phyloP scores from a whole-genome alignment of 2,329 filamentous ascomycete species.

The Thielaviopsis musarum region DNA sequence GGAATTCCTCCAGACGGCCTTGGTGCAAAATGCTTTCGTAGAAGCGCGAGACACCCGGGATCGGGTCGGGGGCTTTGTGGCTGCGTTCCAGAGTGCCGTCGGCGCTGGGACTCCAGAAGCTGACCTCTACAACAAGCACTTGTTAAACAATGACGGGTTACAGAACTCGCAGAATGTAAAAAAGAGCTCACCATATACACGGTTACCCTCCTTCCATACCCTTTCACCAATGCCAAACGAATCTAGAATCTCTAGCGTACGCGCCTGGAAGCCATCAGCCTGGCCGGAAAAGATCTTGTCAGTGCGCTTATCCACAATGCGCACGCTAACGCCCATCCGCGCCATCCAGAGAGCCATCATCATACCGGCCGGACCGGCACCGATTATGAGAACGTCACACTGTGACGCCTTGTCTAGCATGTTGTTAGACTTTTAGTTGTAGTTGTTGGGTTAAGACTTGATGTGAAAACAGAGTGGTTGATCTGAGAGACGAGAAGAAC shows the following conservation, averaged over 20 bases:
- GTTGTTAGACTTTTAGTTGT: neutral
- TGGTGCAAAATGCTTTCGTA: constrained; percentile 54
- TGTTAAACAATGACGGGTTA: neutral
- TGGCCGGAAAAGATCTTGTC: constrained; percentile 24
- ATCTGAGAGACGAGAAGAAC: neutral
- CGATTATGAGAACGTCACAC: constrained; percentile 24
- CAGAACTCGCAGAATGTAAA: neutral
- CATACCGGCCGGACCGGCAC: constrained; percentile 25
- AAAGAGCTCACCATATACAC: constrained; percentile 39
- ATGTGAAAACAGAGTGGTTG: no score
- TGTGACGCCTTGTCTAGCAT: constrained; percentile 12
- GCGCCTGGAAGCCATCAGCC: constrained; percentile 37
- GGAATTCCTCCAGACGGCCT: constrained; percentile 51
- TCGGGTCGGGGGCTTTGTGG: constrained; percentile 45
- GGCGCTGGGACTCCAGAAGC: constrained; percentile 44
- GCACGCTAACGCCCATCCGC: constrained; percentile 23
- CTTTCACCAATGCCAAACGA: constrained; percentile 50
- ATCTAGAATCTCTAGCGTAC: constrained; percentile 58
- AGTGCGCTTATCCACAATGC: constrained; percentile 29
- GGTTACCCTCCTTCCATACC: constrained; percentile 49
- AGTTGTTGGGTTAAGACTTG: no score
- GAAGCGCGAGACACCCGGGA: constrained; percentile 43
- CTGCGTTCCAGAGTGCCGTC: constrained; percentile 39
- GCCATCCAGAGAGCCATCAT: constrained; percentile 29
- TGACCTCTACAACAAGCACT: constrained; percentile 4